Conservation (phyloP, 2,329 filamentous ascomycete genomes). For the Colletotrichum scovillei region DNA sequence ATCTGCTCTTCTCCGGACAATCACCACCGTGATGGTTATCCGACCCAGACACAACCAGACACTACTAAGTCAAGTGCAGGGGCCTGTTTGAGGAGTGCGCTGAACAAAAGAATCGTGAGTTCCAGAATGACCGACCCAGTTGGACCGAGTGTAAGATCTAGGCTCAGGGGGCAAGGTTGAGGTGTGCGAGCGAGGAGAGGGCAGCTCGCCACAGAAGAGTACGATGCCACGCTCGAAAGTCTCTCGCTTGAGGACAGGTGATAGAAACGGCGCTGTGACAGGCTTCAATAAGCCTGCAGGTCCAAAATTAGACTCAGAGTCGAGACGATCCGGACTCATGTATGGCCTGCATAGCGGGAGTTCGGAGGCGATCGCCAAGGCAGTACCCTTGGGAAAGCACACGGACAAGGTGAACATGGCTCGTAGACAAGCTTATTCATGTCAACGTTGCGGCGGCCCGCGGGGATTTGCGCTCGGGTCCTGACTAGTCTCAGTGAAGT, state of each 20-base stretch:
- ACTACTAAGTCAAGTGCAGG: neutral
- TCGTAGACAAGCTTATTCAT: constrained; percentile 30
- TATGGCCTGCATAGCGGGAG: neutral
- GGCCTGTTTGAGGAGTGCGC: constrained; percentile 11
- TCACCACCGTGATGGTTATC: neutral
- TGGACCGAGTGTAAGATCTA: neutral
- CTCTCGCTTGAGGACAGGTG: neutral
- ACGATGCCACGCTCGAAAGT: neutral
- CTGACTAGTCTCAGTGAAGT: neutral
- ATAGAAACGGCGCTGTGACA: constrained; percentile 16
- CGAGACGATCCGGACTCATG: constrained; percentile 22
- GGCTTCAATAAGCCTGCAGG: constrained; percentile 2
- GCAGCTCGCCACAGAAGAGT: neutral
- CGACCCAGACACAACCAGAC: neutral
- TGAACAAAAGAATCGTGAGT: neutral
- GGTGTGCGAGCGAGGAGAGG: neutral
- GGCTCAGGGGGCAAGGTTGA: neutral
- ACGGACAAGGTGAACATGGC: neutral
- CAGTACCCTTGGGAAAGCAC: neutral
- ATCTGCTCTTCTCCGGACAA: constrained; percentile 1
- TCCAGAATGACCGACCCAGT: neutral
- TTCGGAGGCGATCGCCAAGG: constrained; percentile 5
- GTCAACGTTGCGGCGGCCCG: constrained; percentile 17
- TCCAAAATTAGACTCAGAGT: constrained; percentile 28
- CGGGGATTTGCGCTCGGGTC: constrained; percentile 9